Conservation (phyloP, 2,329 filamentous ascomycete genomes). For the Aspergillus oerlinghausenensis region DNA sequence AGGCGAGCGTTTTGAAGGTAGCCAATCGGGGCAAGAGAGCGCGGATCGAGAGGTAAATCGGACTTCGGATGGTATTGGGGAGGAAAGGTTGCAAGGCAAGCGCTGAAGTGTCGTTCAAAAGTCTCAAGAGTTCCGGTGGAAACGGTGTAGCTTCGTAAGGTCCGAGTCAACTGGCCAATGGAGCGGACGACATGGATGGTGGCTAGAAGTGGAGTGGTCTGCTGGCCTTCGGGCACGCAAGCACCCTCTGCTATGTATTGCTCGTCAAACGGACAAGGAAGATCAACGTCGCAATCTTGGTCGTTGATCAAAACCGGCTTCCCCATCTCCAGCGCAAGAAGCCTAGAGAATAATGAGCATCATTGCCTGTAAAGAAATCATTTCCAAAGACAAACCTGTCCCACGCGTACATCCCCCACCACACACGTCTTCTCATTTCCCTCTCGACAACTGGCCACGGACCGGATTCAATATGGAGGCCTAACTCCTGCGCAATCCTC, state of each 20-base stretch:
- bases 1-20: slow-evolving; percentile 81
- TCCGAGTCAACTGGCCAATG: slow-evolving; percentile 67
- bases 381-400: slow-evolving; percentile 58
- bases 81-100: slow-evolving; percentile 72
- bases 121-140: slow-evolving; percentile 63
- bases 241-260: slow-evolving; percentile 52
- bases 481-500: slow-evolving; percentile 75
- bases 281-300: slow-evolving; percentile 75
- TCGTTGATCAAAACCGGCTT: slow-evolving; percentile 81
- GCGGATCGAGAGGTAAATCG: slow-evolving; percentile 64
- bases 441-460: slow-evolving; percentile 70
- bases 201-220: slow-evolving; percentile 69
- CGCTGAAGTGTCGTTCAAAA: slow-evolving; percentile 75
- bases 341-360: slow-evolving; percentile 36
- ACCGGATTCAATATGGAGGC: slow-evolving; percentile 70
- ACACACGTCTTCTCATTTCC: slow-evolving; percentile 81
- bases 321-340: slow-evolving; percentile 73
- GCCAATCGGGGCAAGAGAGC: slow-evolving; percentile 68
- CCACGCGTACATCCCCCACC: slow-evolving; percentile 91
- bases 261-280: slow-evolving; percentile 78
- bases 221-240: slow-evolving; percentile 41
- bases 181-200: slow-evolving; percentile 78
- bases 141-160: slow-evolving; percentile 64
- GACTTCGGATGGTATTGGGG: slow-evolving; percentile 65
- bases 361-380: background rate